A percentile compares a stretch with the other conserved stretches of the same genome.
These are phyloP conservation scores for Alternaria solani DNA, from an alignment of 2,329 filamentous ascomycete genomes.

Conservation along the genomic window DNA sequence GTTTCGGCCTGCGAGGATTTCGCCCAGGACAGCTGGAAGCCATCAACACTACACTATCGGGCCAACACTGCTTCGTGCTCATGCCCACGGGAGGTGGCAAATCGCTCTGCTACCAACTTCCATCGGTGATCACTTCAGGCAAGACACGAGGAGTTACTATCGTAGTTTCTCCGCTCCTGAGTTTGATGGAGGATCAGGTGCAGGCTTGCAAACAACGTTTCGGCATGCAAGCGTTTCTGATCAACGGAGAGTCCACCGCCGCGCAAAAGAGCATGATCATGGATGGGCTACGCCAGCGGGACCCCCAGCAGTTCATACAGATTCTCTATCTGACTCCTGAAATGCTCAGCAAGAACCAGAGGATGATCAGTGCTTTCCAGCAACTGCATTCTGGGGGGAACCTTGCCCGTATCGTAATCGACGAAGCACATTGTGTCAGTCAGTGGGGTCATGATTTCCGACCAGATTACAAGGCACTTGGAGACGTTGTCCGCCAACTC, in stretches of 20 bases:
- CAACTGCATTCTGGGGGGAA: constrained; percentile 73
- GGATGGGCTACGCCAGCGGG: constrained; percentile 65
- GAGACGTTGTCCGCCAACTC: constrained; percentile 75
- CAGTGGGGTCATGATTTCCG: constrained; percentile 99
- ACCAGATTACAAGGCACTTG: constrained; percentile 90
- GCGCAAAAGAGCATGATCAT: constrained; percentile 73
- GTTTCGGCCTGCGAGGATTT: constrained; percentile 86
- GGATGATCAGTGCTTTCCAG: constrained; percentile 71
- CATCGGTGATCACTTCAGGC: constrained; percentile 81
- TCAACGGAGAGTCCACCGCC: constrained; percentile 77
- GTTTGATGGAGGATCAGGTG: constrained; percentile 97
- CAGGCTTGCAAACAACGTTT: constrained; percentile 73
- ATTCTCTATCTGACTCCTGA: constrained; percentile 96
- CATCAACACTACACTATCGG: constrained; percentile 89
- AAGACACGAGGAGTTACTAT: constrained; percentile 87
- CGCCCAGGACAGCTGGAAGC: constrained; percentile 91
- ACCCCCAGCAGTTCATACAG: constrained; percentile 80
- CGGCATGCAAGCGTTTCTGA: constrained; percentile 78
- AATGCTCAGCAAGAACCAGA: constrained; percentile 85
- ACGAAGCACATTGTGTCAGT: constrained; percentile 99
- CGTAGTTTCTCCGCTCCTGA: constrained; percentile 92
- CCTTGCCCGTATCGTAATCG: constrained; percentile 91
- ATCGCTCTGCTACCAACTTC: constrained; percentile 94
- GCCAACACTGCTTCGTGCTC: constrained; percentile 90
- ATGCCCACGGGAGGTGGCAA: constrained; percentile 99